phyloP scores from a whole-genome alignment of 768 basidiomycete genomes.

The Leccinum uliginosum region DNA sequence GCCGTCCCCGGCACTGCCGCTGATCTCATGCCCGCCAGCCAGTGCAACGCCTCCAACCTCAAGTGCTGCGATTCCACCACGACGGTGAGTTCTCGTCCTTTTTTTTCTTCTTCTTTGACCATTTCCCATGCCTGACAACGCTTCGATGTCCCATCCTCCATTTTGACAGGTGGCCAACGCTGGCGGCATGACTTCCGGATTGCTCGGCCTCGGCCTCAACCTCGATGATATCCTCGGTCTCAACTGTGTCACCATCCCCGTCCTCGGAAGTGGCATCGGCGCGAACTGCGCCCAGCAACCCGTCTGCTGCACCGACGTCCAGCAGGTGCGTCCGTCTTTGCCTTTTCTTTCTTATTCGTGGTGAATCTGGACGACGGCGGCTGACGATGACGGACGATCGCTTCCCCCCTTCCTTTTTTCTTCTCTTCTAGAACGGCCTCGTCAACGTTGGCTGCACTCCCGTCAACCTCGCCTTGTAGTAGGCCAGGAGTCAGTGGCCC shows the following conservation, averaged over 20 bases:
- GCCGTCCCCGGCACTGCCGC: not conserved
- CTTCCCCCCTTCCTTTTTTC: no score
- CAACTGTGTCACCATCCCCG: not conserved
- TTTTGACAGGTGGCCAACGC: not conserved
- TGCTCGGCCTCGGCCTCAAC: not conserved
- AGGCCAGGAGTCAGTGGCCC: not conserved
- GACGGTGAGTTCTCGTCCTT: not conserved
- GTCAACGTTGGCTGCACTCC: conserved; percentile 7
- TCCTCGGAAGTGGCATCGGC: not conserved
- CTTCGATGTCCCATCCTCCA: no score
- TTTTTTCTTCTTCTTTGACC: no score
- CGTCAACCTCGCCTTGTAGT: conserved; percentile 2
- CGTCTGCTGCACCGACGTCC: conserved; percentile 5
- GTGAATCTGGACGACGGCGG: not conserved
- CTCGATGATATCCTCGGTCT: not conserved
- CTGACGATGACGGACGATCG: not conserved
- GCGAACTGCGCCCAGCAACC: not conserved
- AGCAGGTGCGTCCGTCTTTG: not conserved
- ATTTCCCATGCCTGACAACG: not conserved
- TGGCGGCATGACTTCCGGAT: fast-evolving
- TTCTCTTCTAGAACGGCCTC: conserved; percentile 1
- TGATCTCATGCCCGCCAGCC: not conserved
- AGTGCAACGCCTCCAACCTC: conserved; percentile 7
- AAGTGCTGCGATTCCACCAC: conserved; percentile 7
- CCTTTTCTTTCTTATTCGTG: not conserved